Evolutionary conservation across 768 basidiomycete species (phyloP).

Genomic region (Clitopilus passeckerianus): DNA sequence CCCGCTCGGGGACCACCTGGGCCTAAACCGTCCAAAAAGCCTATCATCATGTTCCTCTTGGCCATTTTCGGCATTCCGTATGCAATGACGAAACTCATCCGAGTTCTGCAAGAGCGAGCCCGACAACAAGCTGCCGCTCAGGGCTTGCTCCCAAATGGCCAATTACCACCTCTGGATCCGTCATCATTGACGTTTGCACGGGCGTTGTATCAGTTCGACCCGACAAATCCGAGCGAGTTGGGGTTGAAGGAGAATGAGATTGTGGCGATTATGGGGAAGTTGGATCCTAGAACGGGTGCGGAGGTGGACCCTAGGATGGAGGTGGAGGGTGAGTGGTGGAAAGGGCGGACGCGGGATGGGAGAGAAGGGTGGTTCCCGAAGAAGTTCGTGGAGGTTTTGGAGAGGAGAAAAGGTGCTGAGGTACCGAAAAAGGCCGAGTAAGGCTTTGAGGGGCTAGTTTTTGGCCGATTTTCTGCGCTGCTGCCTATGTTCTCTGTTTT

Average conservation of each 20-base stretch:
- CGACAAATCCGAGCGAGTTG: conserved; percentile 75
- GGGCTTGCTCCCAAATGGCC: conserved; percentile 29
- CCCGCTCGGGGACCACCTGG: conserved; percentile 28
- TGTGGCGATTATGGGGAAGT: conserved; percentile 83
- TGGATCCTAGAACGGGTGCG: conserved; percentile 62
- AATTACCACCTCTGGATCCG: conserved; percentile 69
- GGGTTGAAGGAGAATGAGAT: conserved; percentile 85
- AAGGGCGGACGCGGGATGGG: conserved; percentile 87
- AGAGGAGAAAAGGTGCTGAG: conserved; percentile 27
- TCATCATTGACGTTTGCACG: conserved; percentile 79
- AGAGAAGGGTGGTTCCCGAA: conserved; percentile 93
- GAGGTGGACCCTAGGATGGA: conserved; percentile 64
- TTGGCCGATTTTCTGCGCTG: too few species aligned
- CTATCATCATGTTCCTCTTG: conserved; percentile 88
- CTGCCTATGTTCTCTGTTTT: too few species aligned
- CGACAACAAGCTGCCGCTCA: conserved; percentile 39
- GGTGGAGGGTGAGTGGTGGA: conserved; percentile 87
- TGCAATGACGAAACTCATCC: conserved; percentile 87
- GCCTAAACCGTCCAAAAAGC: conserved; percentile 80
- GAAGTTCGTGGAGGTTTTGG: conserved; percentile 79
- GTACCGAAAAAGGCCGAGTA: conserved; percentile 16
- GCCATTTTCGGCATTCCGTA: conserved; percentile 92
- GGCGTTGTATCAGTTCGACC: conserved; percentile 72
- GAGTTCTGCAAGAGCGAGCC: conserved; percentile 63
- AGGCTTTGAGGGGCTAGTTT: neutral